These are phyloP conservation scores for Dendrothele bispora DNA, from an alignment of 768 basidiomycete genomes.

Conservation along the genomic window DNA sequence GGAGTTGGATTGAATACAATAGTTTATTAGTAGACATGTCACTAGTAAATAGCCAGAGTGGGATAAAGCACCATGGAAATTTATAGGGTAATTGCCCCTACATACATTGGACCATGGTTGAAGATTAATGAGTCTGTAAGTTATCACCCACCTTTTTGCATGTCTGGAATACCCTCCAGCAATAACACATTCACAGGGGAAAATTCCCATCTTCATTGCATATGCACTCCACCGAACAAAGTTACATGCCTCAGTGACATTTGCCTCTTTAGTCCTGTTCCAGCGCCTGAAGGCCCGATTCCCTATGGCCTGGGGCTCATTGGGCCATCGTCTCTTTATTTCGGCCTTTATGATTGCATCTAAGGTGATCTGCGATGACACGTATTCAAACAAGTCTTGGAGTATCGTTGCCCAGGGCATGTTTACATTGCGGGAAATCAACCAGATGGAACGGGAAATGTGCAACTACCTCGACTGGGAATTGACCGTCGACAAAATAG, in stretches of 20 bases:
- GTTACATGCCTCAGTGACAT: conserved; percentile 68
- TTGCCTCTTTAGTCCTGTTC: conserved; percentile 65
- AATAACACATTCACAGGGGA: conserved; percentile 54
- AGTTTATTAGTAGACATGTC: no score
- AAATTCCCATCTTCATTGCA: conserved; percentile 78
- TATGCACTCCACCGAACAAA: conserved; percentile 87
- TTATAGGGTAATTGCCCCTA: no score
- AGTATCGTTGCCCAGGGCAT: conserved; percentile 86
- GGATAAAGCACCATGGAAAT: no score
- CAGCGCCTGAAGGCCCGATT: conserved; percentile 89
- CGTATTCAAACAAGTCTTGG: conserved; percentile 93
- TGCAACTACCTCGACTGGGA: conserved; percentile 93
- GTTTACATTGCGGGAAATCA: conserved; percentile 86
- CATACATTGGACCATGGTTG: no score
- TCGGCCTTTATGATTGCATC: conserved; percentile 92
- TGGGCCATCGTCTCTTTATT: conserved; percentile 87
- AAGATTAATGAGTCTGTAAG: no score
- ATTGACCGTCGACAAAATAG: conserved; percentile 65
- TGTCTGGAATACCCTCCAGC: conserved; percentile 81
- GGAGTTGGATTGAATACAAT: no score
- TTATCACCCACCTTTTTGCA: conserved; percentile 82
- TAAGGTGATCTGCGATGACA: conserved; percentile 93
- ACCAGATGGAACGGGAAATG: conserved; percentile 97
- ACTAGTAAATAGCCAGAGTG: no score
- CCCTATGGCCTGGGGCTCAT: conserved; percentile 86